These are phyloP conservation scores for Anisodus tanguticus DNA, from an alignment of 257 asterid species.

Conservation along the genomic window DNA sequence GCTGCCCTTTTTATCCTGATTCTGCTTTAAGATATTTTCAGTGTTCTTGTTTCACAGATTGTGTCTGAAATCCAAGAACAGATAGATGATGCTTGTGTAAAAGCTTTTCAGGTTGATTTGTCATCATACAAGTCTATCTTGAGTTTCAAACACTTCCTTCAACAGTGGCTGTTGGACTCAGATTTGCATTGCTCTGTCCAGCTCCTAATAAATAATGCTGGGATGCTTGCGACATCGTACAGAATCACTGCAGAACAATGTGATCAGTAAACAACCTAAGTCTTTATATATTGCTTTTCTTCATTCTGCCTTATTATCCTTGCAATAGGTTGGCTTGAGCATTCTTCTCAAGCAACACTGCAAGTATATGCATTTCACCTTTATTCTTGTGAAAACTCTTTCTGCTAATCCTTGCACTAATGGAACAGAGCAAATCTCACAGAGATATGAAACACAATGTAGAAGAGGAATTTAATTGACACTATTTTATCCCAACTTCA, in stretches of 20 bases:
- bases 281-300: slow-evolving; percentile 3
- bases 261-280: slow-evolving; percentile 61
- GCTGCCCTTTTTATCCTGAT: neutral
- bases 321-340: neutral
- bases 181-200: slow-evolving; percentile 77
- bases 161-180: slow-evolving; percentile 77
- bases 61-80: slow-evolving; percentile 55
- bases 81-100: slow-evolving; percentile 55
- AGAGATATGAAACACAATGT: slow-evolving; percentile 11
- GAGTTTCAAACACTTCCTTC: slow-evolving; percentile 68
- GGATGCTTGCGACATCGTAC: slow-evolving; percentile 75
- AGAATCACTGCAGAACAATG: slow-evolving; percentile 72
- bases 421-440: neutral
- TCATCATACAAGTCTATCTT: slow-evolving; percentile 73
- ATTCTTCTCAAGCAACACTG: neutral
- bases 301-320: neutral
- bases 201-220: slow-evolving; percentile 88
- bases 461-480: neutral
- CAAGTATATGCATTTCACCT: neutral
- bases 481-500: slow-evolving; percentile 4
- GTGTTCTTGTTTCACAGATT: slow-evolving; percentile 50
- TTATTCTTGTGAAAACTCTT: neutral
- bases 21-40: neutral
- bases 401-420: neutral
- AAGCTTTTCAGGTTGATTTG: slow-evolving; percentile 72